Evolutionary conservation across 2,329 filamentous ascomycete genomes (phyloP), one percentile per base, ranked within the genome.

Genomic region (Aphanocladium album): DNA sequence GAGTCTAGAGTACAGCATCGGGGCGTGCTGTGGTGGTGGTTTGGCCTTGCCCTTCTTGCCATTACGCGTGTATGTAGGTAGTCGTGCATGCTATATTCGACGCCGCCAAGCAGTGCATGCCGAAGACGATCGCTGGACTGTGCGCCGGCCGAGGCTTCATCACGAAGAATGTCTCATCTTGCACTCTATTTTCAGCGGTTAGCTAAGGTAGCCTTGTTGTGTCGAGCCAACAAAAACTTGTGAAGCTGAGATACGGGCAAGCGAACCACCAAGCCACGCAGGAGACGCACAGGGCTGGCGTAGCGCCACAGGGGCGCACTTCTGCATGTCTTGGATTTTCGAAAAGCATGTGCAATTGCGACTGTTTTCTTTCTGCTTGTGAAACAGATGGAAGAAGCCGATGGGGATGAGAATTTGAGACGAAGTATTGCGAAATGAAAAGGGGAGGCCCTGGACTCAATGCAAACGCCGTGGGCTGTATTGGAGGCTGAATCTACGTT

Each of bases 261-360:
- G 45, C 46, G 27, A 59, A 25, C 21, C 46, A 50, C 45, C 23
- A 51, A 25, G 55, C 46, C 46, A 58, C 23, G 11, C 23, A 37
- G 16, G 14, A 19, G n/a, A 52, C 46, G 17, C 30, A 41, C 56
- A 52, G 37, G 56, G 56, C 56, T 59, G 37, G 19, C 25, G 37
- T 25, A 59, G 25, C 56, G 56, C 47, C 56, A 57, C 47, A 59
- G 56, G 56, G 56, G 56, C n/a, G 43, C 35, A 4, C 2, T 23
- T 35, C 47, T 58, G 56, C 47, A 43, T 45, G 37, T 58, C 35
- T 50, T 23, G 25, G 17, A 27, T 33, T 12, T 43, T 9, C n/a
- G 33, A 33, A 46, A 39, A 51, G 47, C 56, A 58, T 58, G 56
- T 58, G 56, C 25, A 25, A 23, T 8, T 11, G 14, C 23, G 21